phyloP scores from a whole-genome alignment of 2,329 filamentous ascomycete genomes.

The Dactylellina cionopaga region DNA sequence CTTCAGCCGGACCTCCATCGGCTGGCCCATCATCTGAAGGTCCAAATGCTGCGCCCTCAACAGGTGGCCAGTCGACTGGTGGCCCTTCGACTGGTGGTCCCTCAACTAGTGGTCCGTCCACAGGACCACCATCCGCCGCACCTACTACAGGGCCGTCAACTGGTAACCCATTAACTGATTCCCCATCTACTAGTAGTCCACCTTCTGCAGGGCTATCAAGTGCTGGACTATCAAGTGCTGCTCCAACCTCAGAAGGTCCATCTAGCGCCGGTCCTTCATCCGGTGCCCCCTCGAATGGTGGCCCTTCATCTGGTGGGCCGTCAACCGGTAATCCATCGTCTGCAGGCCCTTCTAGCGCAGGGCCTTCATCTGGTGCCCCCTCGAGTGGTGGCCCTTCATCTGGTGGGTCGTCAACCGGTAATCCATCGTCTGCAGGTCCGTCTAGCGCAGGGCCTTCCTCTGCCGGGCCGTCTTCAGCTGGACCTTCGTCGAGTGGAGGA shows the following conservation, averaged over 20 bases:
- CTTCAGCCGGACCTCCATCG: not conserved
- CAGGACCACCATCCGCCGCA: not conserved
- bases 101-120: not conserved
- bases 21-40: not conserved
- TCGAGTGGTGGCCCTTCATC: constrained; percentile 2
- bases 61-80: not conserved
- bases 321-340: constrained; percentile 5
- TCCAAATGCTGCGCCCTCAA: constrained; percentile 1
- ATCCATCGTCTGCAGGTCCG: constrained; percentile 7
- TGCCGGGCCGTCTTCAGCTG: not conserved
- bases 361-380: not conserved
- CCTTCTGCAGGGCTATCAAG: not conserved
- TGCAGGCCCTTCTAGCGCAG: not conserved
- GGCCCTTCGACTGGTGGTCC: not conserved
- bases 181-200: not conserved
- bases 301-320: not conserved
- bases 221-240: not conserved
- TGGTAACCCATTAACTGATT: not conserved
- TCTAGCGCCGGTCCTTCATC: constrained; percentile 9
- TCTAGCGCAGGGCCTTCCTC: not conserved
- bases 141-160: not conserved
- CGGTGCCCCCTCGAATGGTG: not conserved
- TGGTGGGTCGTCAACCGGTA: not conserved
- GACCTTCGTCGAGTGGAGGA: not conserved
- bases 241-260: not conserved